Base-by-base conservation (phyloP, 2,329 filamentous ascomycete species). In the Allantophomopsis cytisporea region DNA sequence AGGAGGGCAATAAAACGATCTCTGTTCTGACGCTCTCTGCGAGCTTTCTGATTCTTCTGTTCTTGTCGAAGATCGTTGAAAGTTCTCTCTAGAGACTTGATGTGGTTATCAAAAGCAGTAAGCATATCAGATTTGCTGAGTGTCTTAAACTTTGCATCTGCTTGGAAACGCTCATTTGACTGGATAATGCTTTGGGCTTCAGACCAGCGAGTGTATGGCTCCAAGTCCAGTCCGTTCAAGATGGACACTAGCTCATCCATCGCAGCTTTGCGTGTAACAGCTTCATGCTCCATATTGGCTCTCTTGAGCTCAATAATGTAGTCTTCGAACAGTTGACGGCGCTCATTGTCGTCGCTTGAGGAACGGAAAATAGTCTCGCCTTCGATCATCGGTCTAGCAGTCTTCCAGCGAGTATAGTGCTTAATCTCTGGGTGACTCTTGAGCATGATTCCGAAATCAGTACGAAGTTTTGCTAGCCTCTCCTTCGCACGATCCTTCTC, bases 371-470 rank as follows among this genome's bases (percentile, higher is more conserved):
- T 91, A 36, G 86, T 91, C 66, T 98, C 91, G 37, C 83, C 83
- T 60, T 96, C 86, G 45, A 98, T 86, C 47, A 95, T 93, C 8
- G 87, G 86, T 37, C 85, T 80, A 39, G 89, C 91, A 13, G 86
- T 95, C 71, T 87, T 94, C 91, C 91, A 98, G 45, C 87, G 82
- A 33, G 89, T 95, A 60, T 93, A 95, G 59, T 95, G 78, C 60
- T 88, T 91, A 61, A 98, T 96, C 60, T 98, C 91, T 44, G 88
- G 87, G 59, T 98, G 89, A 48, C 87, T 88, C 62, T 82, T 86
- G 49, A 98, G 73, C 91, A 98, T 98, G 40, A 80, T 88, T 50
- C 83, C 82, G 61, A 98, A 98, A 67, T 96, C 91, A 60, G 83
- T 73, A 53, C 87, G 84, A 54, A 96, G 71, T 66, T 95, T 96